Evolutionary conservation across 2,329 filamentous ascomycete genomes (phyloP).

Genomic region (Didymella sp.): DNA sequence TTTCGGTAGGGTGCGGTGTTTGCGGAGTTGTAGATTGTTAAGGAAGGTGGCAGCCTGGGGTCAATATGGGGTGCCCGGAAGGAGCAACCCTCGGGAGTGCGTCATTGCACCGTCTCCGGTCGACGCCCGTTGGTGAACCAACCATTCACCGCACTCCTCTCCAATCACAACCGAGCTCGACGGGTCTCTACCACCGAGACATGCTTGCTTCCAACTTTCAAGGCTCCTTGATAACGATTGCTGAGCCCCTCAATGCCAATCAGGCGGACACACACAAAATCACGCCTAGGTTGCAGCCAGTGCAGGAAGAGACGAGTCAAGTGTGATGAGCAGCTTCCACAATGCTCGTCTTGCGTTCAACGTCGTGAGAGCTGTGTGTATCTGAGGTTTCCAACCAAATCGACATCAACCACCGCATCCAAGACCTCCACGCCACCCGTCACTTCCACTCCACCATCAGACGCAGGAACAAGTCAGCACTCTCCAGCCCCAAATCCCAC

Average conservation of each 20-base stretch:
- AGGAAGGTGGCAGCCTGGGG: conserved; percentile 11
- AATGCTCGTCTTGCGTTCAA: conserved; percentile 16
- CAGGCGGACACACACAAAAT: conserved; percentile 22
- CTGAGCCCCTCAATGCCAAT: conserved; percentile 15
- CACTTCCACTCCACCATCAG: conserved; percentile 1
- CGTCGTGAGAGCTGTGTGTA: conserved; percentile 19
- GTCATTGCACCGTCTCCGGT: conserved; percentile 10
- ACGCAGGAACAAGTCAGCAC: not conserved
- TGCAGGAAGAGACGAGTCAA: conserved; percentile 24
- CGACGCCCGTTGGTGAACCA: not conserved
- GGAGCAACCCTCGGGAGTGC: conserved; percentile 13
- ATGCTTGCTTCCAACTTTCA: not conserved
- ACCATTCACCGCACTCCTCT: not conserved
- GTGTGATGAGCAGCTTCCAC: conserved; percentile 21
- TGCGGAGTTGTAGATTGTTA: conserved; percentile 3
- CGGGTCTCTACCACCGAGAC: too few relatives aligned
- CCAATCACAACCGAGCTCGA: conserved; percentile 4
- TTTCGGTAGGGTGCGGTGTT: not conserved
- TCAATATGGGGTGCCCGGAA: conserved; percentile 6
- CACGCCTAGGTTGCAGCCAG: conserved; percentile 23
- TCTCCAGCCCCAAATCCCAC: not conserved
- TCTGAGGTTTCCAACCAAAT: conserved; percentile 9
- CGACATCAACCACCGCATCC: conserved; percentile 1
- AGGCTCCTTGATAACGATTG: not conserved
- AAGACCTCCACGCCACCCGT: not conserved